These are phyloP conservation scores for Globisporangium spiculum DNA, from an alignment of 352 stramenopile genomes.

Conservation along the genomic window DNA sequence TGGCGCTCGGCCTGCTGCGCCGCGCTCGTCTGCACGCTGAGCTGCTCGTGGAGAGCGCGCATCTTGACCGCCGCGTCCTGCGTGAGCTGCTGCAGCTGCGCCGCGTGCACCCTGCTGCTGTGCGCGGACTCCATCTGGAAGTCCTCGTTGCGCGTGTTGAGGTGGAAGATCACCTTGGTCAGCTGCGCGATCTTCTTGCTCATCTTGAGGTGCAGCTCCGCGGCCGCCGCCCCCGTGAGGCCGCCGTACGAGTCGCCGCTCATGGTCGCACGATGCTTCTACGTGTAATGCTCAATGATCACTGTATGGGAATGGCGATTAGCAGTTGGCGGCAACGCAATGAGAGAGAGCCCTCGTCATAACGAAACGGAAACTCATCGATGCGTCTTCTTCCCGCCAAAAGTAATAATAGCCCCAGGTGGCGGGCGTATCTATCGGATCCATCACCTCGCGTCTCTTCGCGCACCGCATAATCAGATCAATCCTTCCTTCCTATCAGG, in stretches of 20 bases:
- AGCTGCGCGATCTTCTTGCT: conserved; percentile 94
- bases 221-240: conserved; percentile 18
- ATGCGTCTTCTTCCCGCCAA: not conserved
- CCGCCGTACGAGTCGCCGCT: conserved; percentile 24
- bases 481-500: not conserved
- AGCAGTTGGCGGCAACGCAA: conserved; percentile 1
- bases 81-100: conserved; percentile 48
- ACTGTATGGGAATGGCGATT: not conserved
- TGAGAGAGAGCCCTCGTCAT: not conserved
- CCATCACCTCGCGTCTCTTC: conserved; percentile 7
- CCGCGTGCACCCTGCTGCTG: conserved; percentile 29
- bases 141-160: conserved; percentile 94
- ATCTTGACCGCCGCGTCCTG: conserved; percentile 57
- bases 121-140: conserved; percentile 68
- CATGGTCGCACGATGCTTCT: conserved; percentile 15
- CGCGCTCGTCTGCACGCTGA: conserved; percentile 30
- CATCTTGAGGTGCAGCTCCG: conserved; percentile 91
- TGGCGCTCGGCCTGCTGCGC: conserved; percentile 30
- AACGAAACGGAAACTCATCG: not conserved
- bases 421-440: not conserved
- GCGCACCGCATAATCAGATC: not conserved
- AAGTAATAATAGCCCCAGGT: not conserved
- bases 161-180: conserved; percentile 93
- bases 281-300: not conserved
- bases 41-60: conserved; percentile 35